phyloP scores from a whole-genome alignment of 169 alveolate genomes.

The Cryptosporidium ubiquitum region DNA sequence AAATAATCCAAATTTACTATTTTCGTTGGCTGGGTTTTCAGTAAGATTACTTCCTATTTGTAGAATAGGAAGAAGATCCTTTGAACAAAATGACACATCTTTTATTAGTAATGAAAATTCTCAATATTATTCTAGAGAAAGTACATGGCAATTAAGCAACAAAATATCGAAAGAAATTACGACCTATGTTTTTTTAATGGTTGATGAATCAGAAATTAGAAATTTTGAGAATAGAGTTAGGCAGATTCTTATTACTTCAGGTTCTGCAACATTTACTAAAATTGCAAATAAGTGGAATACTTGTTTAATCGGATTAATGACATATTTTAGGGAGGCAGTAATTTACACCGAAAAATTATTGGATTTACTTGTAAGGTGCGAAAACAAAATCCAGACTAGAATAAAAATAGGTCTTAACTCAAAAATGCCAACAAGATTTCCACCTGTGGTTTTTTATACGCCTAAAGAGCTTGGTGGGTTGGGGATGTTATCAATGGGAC shows the following conservation, averaged over 20 bases:
- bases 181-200: conserved; percentile 97
- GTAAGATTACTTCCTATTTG: conserved; percentile 95
- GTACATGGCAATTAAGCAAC: conserved; percentile 98
- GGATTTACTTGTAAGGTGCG: conserved; percentile 98
- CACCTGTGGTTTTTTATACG: conserved; percentile 99
- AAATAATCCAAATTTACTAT: conserved; percentile 98
- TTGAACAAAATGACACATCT: conserved; percentile 74
- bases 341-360: conserved; percentile 97
- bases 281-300: conserved; percentile 99
- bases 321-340: conserved; percentile 99
- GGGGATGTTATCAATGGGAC: conserved; percentile 99
- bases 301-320: conserved; percentile 97
- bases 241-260: conserved; percentile 98
- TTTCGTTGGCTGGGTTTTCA: conserved; percentile 98
- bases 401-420: conserved; percentile 99
- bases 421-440: conserved; percentile 99
- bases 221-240: conserved; percentile 96
- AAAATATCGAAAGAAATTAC: conserved; percentile 98
- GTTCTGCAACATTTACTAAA: conserved; percentile 99
- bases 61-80: conserved; percentile 78
- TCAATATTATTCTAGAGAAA: conserved; percentile 86
- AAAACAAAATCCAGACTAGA: conserved; percentile 98
- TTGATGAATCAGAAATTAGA: conserved; percentile 98
- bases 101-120: conserved; percentile 1
- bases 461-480: conserved; percentile 99